A percentile compares a stretch with the other conserved stretches of the same genome.
These are phyloP conservation scores for Cladorrhinum sp. DNA, from an alignment of 2,329 filamentous ascomycete species.

Conservation along the genomic window DNA sequence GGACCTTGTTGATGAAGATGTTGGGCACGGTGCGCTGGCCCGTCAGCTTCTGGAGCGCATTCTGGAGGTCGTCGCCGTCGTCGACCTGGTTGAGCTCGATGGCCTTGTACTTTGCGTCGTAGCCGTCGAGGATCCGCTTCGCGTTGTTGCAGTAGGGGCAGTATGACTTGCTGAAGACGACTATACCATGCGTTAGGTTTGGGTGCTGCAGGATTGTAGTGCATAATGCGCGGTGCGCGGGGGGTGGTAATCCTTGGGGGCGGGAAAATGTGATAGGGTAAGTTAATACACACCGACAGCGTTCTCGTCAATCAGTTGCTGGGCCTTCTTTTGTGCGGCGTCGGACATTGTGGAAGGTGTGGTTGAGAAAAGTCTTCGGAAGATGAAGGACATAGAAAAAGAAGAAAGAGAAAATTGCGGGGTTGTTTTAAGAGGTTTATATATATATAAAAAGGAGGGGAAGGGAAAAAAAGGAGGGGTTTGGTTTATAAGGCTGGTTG, in stretches of 20 bases:
- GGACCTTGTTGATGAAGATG: conserved; percentile 85
- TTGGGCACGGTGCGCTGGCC: conserved; percentile 90
- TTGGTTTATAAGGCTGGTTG: not conserved
- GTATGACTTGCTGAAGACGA: conserved; percentile 96
- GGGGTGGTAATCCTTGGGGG: not conserved
- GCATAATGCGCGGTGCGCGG: not conserved
- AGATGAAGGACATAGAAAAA: conserved; percentile 56
- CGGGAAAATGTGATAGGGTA: not conserved
- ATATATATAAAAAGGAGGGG: conserved; percentile 15
- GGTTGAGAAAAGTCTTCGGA: conserved; percentile 67
- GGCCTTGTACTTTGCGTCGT: conserved; percentile 68
- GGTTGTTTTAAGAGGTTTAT: conserved; percentile 7
- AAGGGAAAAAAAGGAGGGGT: not conserved
- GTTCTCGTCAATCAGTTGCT: conserved; percentile 86
- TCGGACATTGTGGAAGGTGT: conserved; percentile 68
- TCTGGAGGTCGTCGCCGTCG: conserved; percentile 80
- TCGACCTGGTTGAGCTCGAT: conserved; percentile 84
- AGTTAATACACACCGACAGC: conserved; percentile 62
- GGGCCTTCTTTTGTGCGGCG: conserved; percentile 76
- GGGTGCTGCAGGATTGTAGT: not conserved
- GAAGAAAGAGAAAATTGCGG: conserved; percentile 16
- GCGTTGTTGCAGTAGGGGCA: conserved; percentile 87
- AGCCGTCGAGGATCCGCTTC: conserved; percentile 69
- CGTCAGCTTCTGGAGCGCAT: conserved; percentile 74
- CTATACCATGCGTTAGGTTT: too few relatives aligned